phyloP scores from a whole-genome alignment of 805 yeast genomes.

The Lipomyces spencermartinsiae region DNA sequence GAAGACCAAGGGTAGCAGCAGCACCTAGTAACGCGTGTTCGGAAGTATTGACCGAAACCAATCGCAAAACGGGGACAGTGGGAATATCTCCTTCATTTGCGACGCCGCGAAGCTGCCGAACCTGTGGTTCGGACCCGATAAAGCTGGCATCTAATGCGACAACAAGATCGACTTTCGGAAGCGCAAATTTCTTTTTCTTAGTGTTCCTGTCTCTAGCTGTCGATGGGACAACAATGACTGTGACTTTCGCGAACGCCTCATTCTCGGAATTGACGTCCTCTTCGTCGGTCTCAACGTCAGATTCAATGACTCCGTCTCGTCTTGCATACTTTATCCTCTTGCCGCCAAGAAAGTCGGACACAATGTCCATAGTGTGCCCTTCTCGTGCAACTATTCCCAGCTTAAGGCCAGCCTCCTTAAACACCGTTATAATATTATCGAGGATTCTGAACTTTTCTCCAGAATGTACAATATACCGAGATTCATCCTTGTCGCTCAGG shows the following conservation, averaged over 20 bases:
- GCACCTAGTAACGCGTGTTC: conserved; percentile 65
- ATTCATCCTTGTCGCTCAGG: conserved; percentile 47
- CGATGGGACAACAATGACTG: conserved; percentile 56
- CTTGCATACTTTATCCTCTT: conserved; percentile 61
- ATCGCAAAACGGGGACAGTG: conserved; percentile 63
- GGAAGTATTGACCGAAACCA: conserved; percentile 78
- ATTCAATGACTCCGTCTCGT: conserved; percentile 56
- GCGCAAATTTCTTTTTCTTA: conserved; percentile 41
- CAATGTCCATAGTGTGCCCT: conserved; percentile 70
- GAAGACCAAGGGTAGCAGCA: conserved; percentile 27
- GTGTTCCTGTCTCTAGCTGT: conserved; percentile 42
- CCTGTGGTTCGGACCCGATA: conserved; percentile 50
- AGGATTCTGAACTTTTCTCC: conserved; percentile 71
- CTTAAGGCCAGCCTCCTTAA: conserved; percentile 54
- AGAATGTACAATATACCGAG: conserved; percentile 37
- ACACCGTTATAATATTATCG: conserved; percentile 64
- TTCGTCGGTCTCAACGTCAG: conserved; percentile 44
- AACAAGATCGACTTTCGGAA: conserved; percentile 56
- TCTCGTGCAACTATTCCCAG: conserved; percentile 75
- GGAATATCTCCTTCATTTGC: conserved; percentile 24
- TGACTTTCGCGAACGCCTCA: conserved; percentile 39
- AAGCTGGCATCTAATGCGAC: conserved; percentile 70
- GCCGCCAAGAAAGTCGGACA: conserved; percentile 74
- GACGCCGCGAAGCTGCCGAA: conserved; percentile 45
- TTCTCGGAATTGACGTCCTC: conserved; percentile 51